A percentile compares a stretch with the other conserved stretches of the same genome.
These are phyloP conservation scores for Pythium sp. DNA, from an alignment of 352 stramenopile species.

Conservation along the genomic window DNA sequence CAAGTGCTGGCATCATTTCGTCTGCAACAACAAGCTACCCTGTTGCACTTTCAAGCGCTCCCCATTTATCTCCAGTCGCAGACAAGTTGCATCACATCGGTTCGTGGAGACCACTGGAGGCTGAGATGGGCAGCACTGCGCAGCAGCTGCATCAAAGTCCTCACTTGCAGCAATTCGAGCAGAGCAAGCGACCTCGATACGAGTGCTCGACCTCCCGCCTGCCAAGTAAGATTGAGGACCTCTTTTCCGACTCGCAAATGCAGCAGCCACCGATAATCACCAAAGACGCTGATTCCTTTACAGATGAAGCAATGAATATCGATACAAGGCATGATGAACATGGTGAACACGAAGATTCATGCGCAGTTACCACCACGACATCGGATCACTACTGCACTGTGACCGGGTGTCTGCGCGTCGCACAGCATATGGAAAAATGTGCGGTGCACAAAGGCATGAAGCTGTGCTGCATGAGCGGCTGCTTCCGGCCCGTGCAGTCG, in stretches of 20 bases:
- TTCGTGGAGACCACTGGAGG: background rate
- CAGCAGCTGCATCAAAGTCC: background rate
- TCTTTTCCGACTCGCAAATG: background rate
- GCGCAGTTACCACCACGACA: background rate
- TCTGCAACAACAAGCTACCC: background rate
- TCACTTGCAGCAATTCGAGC: background rate
- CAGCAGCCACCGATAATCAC: background rate
- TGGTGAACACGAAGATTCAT: background rate
- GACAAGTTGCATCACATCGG: slow-evolving; percentile 8
- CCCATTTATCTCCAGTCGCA: slow-evolving; percentile 13
- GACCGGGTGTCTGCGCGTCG: slow-evolving; percentile 30
- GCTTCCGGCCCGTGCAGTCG: slow-evolving; percentile 44
- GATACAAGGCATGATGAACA: background rate
- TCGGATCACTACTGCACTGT: slow-evolving; percentile 21
- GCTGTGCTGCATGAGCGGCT: slow-evolving; percentile 33
- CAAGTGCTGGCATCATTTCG: background rate
- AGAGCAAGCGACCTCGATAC: slow-evolving; percentile 3
- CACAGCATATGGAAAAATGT: slow-evolving; percentile 28
- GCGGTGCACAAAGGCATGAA: slow-evolving; percentile 45
- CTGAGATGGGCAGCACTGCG: background rate
- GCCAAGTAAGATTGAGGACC: slow-evolving; percentile 3
- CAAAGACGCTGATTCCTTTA: background rate
- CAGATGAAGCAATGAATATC: background rate
- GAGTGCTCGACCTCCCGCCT: too few relatives aligned
- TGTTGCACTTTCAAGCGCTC: background rate